phyloP scores from a whole-genome alignment of 2,329 filamentous ascomycete species.

The Cladosporium colombiae region DNA sequence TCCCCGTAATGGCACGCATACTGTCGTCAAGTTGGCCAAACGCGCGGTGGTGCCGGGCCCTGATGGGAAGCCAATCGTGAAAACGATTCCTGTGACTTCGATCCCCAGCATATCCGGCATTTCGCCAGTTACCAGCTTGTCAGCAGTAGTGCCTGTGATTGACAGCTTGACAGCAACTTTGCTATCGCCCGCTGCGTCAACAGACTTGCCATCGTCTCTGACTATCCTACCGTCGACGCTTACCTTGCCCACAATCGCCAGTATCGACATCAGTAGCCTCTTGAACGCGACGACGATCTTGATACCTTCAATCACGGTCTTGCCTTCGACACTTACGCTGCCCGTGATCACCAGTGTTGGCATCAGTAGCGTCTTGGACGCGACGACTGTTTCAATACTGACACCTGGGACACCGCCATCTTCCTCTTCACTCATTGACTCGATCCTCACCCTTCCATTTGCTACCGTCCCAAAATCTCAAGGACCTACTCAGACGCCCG shows the following conservation, averaged over 20 bases:
- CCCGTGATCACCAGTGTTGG: not conserved
- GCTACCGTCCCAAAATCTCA: slow-evolving; percentile 25
- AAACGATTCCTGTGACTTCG: slow-evolving; percentile 3
- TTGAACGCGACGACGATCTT: not conserved
- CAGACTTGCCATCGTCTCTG: not conserved
- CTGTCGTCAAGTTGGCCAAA: slow-evolving; percentile 25
- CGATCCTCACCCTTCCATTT: slow-evolving; percentile 8
- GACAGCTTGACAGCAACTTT: not conserved
- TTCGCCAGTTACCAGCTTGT: not conserved
- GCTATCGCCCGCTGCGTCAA: not conserved
- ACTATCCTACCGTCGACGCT: not conserved
- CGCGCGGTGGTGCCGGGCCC: slow-evolving; percentile 12
- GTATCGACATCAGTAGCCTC: not conserved
- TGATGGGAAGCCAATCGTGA: slow-evolving; percentile 4
- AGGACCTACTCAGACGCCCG: slow-evolving; percentile 24
- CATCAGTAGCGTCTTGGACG: not conserved
- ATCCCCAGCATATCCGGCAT: not conserved
- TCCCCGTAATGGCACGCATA: slow-evolving; percentile 23
- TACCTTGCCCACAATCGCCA: not conserved
- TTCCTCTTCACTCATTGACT: not conserved
- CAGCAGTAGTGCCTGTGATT: not conserved
- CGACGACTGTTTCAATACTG: not conserved
- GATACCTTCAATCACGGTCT: not conserved
- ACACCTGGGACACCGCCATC: not conserved
- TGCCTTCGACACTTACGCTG: not conserved